Evolutionary conservation across 23 red algal species (phyloP).

Genomic region (Gracilariopsis chorda): DNA sequence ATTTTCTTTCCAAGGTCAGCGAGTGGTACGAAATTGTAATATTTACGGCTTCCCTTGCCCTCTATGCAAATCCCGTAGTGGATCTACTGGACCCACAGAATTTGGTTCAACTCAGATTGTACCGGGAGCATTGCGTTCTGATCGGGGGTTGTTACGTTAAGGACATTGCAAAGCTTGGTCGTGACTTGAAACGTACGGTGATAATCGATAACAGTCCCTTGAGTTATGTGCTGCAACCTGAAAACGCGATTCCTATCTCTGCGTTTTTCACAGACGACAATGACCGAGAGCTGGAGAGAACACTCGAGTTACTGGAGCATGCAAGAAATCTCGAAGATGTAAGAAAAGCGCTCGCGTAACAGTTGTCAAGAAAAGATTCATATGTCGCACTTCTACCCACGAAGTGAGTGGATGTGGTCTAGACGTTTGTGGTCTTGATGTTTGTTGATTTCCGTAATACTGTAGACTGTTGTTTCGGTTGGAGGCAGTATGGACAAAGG

Average conservation of each 20-base stretch:
- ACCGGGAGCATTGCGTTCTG: slow-evolving; percentile 80
- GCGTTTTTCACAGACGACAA: slow-evolving; percentile 77
- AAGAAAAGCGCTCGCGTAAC: slow-evolving; percentile 41
- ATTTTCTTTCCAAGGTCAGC: slow-evolving; percentile 62
- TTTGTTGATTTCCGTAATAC: background rate
- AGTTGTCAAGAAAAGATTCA: too few relatives aligned
- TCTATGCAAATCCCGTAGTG: slow-evolving; percentile 93
- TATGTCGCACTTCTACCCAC: background rate
- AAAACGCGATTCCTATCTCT: slow-evolving; percentile 83
- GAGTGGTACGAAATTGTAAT: slow-evolving; percentile 91
- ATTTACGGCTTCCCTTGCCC: slow-evolving; percentile 88
- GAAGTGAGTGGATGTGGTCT: background rate
- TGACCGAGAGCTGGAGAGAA: slow-evolving; percentile 81
- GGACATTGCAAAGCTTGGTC: slow-evolving; percentile 82
- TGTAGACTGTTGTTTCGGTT: slow-evolving; percentile 14
- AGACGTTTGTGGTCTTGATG: background rate
- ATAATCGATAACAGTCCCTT: slow-evolving; percentile 96
- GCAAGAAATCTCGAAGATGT: slow-evolving; percentile 85
- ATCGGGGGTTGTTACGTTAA: slow-evolving; percentile 92
- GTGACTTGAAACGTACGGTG: slow-evolving; percentile 81
- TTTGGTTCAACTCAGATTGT: slow-evolving; percentile 61
- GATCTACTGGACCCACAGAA: slow-evolving; percentile 73
- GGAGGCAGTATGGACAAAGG: background rate
- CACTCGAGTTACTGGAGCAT: slow-evolving; percentile 66
- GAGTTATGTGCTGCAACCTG: slow-evolving; percentile 80